Percentiles rank a stretch among this genome's conserved stretches.
Conservation (phyloP, 305 asterid genomes). For the Petunia hybrid region DNA sequence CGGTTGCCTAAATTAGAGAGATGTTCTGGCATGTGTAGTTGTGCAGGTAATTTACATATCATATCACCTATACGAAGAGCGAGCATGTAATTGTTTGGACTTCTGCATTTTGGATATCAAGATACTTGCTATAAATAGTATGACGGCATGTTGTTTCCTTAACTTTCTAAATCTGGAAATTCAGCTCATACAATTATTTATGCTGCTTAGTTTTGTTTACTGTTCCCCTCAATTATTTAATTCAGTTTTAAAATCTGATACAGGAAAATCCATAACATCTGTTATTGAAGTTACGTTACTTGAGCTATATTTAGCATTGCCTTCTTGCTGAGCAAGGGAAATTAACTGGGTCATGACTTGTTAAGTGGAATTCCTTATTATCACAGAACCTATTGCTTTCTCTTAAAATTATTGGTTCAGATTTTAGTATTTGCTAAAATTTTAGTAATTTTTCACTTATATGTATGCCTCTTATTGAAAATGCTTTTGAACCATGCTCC, state of each 20-base stretch:
- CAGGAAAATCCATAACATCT: not conserved
- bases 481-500: no score
- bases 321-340: not conserved
- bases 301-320: not conserved
- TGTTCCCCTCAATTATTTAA: not conserved
- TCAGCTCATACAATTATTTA: not conserved
- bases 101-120: not conserved
- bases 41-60: not conserved
- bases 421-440: no score
- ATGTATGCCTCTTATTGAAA: no score
- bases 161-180: not conserved
- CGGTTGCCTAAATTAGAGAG: not conserved
- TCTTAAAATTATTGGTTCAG: no score
- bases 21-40: not conserved
- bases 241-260: not conserved
- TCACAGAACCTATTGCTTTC: not conserved
- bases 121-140: not conserved
- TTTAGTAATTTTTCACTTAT: no score
- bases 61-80: not conserved
- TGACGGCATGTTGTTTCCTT: not conserved
- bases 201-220: not conserved
- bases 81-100: not conserved
- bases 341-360: not conserved
- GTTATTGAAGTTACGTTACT: constrained; percentile 2
- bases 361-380: not conserved